phyloP scores from a whole-genome alignment of 2,329 filamentous ascomycete species.

The Rhexocercosporidium sp. region DNA sequence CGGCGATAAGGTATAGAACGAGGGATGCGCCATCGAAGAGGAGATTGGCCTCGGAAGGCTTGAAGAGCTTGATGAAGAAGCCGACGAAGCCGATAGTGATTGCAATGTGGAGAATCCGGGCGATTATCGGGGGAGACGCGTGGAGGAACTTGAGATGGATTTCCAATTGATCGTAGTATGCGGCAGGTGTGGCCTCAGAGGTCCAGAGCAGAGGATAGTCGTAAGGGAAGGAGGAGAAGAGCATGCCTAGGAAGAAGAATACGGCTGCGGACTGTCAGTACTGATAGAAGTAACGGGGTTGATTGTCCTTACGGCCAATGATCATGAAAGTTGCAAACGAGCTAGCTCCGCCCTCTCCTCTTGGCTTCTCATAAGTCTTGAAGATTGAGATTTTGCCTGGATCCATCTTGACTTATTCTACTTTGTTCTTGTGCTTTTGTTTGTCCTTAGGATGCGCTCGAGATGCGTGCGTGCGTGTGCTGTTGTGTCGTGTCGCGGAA shows the following conservation, averaged over 20 bases:
- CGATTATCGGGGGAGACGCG: conserved; percentile 88
- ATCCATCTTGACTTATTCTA: conserved; percentile 34
- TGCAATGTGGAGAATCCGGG: conserved; percentile 91
- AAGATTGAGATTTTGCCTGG: conserved; percentile 41
- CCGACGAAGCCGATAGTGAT: conserved; percentile 86
- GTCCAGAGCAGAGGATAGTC: conserved; percentile 90
- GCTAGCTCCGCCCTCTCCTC: conserved; percentile 50
- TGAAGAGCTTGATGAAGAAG: conserved; percentile 94
- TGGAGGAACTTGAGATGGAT: conserved; percentile 90
- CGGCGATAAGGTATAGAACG: conserved; percentile 80
- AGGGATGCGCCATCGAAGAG: conserved; percentile 83
- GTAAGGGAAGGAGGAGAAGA: conserved; percentile 96
- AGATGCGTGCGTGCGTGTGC: not conserved
- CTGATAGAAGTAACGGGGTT: not conserved
- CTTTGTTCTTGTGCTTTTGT: not conserved
- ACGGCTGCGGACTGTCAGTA: conserved; percentile 60
- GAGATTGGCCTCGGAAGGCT: conserved; percentile 90
- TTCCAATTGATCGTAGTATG: conserved; percentile 86
- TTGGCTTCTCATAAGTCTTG: conserved; percentile 43
- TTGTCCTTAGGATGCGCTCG: not conserved
- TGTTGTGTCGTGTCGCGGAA: not conserved
- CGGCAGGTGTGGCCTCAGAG: conserved; percentile 63
- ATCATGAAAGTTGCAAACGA: conserved; percentile 98
- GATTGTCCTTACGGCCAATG: conserved; percentile 75
- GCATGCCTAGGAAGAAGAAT: conserved; percentile 97